Base-by-base conservation (phyloP, 1,284 basidiomycete species). In the Takashimella tepidaria region DNA sequence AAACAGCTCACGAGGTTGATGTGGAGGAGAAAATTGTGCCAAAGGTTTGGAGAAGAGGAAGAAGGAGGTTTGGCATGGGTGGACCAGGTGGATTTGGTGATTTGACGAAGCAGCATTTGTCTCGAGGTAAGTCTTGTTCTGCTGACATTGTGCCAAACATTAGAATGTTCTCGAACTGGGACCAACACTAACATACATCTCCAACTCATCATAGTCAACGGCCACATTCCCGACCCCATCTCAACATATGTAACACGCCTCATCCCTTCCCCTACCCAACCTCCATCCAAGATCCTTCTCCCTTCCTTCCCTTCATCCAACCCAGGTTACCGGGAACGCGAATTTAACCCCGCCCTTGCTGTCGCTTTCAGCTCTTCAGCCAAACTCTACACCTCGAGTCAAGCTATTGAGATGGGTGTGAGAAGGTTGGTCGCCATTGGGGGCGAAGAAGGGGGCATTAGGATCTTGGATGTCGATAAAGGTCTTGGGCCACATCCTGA, bases 371-470 rank as follows among this genome's bases (percentile, higher is more conserved):
- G 62, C 57, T 45, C 55, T 19, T 37, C 54, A 1, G 69, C 70
- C 20, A 70, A 69, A 41, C 45, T 44, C 2, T 56, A 61, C 26
- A 58, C 62, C 4, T 51, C 57, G 5, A 5, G 45, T 2, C 60
- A 64, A 3, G 67, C 70, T 1, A 46, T 53, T 3, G 31, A 31
- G n/a, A 2, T 26, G 4, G 63, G 62, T 2, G 12, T 43, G 16
- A 52, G 59, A 24, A 57, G 72, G 5, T 45, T 73, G 23, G 56
- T 74, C 16, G 72, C 69, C 16, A 49, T 73, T 13, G 72, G 64
- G 0, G 66, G 67, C 0, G 72, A 74, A 51, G 72, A 74, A 49
- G 72, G 72, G 2, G 66, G 61, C 0, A 61, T 74, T 22, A 54
- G 67, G 45, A 58, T 74, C 12, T 22, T 72, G 11, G 65, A 74